Base-by-base conservation (phyloP, 805 yeast genomes). In the Saccharomycopsis fodiens region DNA sequence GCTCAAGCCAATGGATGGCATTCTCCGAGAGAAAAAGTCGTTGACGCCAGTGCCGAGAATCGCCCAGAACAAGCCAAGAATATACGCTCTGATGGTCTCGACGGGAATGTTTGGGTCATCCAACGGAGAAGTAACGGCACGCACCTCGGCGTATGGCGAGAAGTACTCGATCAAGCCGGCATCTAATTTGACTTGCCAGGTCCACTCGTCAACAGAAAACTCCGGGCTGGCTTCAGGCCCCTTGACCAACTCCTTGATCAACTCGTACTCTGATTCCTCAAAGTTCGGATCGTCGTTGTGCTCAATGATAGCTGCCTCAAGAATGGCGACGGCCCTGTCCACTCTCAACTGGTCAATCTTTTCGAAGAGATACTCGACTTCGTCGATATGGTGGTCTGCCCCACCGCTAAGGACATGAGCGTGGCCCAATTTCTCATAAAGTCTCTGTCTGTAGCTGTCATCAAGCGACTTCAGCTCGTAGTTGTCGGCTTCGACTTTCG, bases 131-230 rank as follows among this genome's bases (percentile, higher is more conserved):
- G 77, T 74, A 17, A 79, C 73, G 22, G 84, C 74, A 59, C 86
- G 69, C 17, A 79, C 85, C 59, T 79, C 85, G 1, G 82, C 76
- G 57, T 79, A 79, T 8, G 84, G 83, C 17, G 79, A 73, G 53
- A 68, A 63, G 50, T 56, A 72, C 62, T 57, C 52, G n/a, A 66
- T 64, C 25, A 61, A 54, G 27, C 67, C 65, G 19, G 73, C 74
- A 30, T 56, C 52, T 34, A 59, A 46, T 44, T 56, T 57, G 16
- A 55, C 53, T 43, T 61, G 58, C 20, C 57, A 51, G 21, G 54
- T 55, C 50, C 59, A 57, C 19, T 52, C 52, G 40, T 55, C 57
- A 29, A 46, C 47, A 25, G 54, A 51, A 25, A 41, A 37, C 21
- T 48, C 50, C 10, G 54, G 47, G 45, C 54, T 54, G 30, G 57